Percentiles rank a stretch among this genome's conserved stretches.
Conservation (phyloP, 176 grass and related monocot species). For the Musa acuminata region DNA sequence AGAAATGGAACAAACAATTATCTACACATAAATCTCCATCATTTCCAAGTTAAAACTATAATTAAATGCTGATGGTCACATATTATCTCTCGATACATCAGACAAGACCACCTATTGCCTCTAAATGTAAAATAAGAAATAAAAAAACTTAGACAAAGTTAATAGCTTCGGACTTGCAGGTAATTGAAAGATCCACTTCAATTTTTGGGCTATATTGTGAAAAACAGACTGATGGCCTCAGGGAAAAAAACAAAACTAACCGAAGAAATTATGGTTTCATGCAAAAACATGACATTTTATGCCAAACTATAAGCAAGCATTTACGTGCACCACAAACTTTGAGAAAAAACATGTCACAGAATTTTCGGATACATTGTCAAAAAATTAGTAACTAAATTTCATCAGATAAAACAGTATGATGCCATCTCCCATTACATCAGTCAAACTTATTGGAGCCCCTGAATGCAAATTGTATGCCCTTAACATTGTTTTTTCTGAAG, state of each 20-base stretch:
- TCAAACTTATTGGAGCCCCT: constrained; percentile 5
- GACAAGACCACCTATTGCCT: not conserved
- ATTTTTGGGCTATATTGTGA: not conserved
- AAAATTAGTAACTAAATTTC: not conserved
- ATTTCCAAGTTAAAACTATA: not conserved
- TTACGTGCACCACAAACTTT: not conserved
- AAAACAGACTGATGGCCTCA: not conserved
- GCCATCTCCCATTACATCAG: not conserved
- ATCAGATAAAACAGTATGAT: not conserved
- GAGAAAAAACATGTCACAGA: not conserved
- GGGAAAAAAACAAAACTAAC: not conserved
- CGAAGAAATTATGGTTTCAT: not conserved
- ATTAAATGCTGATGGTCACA: not conserved
- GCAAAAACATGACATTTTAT: not conserved
- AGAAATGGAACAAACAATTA: not conserved
- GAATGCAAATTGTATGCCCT: not conserved
- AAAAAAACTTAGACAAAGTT: not conserved
- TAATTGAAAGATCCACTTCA: not conserved
- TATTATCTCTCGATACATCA: not conserved
- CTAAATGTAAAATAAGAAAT: not conserved
- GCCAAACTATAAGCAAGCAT: not conserved
- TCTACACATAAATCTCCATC: not conserved
- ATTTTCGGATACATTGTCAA: not conserved
- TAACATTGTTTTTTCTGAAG: not conserved
- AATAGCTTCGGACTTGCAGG: not conserved